A percentile compares a stretch with the other conserved stretches of the same genome.
Evolutionary conservation across 1,284 basidiomycete genomes (phyloP).

Genomic region (Pyrrhoderma lamaoense): DNA sequence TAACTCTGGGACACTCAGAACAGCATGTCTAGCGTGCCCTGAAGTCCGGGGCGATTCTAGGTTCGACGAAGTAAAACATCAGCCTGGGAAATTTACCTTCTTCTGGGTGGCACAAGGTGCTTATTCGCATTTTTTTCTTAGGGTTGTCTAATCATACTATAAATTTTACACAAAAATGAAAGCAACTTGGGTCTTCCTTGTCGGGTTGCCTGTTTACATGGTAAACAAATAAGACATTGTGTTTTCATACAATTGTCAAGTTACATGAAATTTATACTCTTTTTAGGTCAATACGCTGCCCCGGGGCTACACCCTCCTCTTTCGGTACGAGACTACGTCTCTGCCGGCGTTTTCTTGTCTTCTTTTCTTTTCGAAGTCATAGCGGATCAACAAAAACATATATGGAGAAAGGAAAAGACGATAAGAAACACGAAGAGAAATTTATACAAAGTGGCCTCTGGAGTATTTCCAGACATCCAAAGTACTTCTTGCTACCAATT

Average conservation of each 20-base stretch:
- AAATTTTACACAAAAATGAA: too few relatives aligned
- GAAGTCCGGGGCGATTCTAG: slow-evolving; percentile 53
- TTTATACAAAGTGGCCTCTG: slow-evolving; percentile 72
- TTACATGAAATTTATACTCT: slow-evolving; percentile 12
- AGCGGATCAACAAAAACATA: slow-evolving; percentile 65
- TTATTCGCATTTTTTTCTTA: too few relatives aligned
- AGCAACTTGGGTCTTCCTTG: slow-evolving; percentile 66
- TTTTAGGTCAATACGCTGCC: slow-evolving; percentile 55
- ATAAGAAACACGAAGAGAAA: slow-evolving; percentile 64
- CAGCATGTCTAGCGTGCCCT: slow-evolving; percentile 30
- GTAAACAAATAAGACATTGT: slow-evolving; percentile 23
- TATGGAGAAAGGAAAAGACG: slow-evolving; percentile 61
- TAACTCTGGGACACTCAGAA: too few relatives aligned
- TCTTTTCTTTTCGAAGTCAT: slow-evolving; percentile 58
- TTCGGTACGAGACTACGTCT: slow-evolving; percentile 48
- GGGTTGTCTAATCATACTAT: too few relatives aligned
- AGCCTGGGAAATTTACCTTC: slow-evolving; percentile 50
- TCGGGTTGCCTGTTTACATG: slow-evolving; percentile 64
- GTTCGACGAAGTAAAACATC: slow-evolving; percentile 62
- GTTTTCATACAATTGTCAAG: not conserved
- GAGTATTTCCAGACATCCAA: slow-evolving; percentile 68
- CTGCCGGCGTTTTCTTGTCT: slow-evolving; percentile 48
- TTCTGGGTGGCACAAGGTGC: slow-evolving; percentile 73
- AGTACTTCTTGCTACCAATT: slow-evolving; percentile 37
- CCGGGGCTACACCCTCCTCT: slow-evolving; percentile 49